Evolutionary conservation across 495 filamentous ascomycete species (phyloP).

Genomic region (Penicillium samsonianum): DNA sequence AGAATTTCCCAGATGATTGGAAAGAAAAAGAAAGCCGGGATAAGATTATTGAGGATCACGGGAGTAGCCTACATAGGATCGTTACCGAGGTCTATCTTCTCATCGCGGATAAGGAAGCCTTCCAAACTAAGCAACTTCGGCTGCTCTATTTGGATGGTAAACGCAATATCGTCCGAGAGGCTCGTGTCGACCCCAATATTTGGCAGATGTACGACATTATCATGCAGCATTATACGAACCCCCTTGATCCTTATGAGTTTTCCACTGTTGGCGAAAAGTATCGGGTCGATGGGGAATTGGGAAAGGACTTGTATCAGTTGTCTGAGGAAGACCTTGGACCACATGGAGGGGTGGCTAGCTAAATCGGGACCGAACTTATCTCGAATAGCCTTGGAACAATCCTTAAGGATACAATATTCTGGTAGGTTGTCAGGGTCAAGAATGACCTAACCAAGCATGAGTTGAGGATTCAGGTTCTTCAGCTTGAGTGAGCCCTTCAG

Average conservation of each 20-base stretch:
- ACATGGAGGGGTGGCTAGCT: slow-evolving; percentile 6
- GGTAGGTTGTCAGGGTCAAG: no score
- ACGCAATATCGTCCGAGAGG: slow-evolving; percentile 7
- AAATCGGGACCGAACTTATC: no score
- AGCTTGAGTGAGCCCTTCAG: no score
- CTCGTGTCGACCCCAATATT: slow-evolving; percentile 5
- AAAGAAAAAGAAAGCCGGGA: slow-evolving; percentile 8
- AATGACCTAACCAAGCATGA: no score
- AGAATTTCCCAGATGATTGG: slow-evolving; percentile 6
- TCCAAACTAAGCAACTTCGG: slow-evolving; percentile 4
- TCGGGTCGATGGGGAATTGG: slow-evolving; percentile 7
- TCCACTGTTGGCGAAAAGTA: slow-evolving; percentile 8
- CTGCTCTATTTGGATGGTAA: slow-evolving; percentile 6
- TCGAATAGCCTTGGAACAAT: no score
- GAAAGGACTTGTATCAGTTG: slow-evolving; percentile 3
- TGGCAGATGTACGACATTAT: slow-evolving; percentile 3
- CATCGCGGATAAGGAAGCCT: slow-evolving; percentile 9
- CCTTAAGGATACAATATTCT: no score
- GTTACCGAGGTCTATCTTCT: slow-evolving; percentile 3
- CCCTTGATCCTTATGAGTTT: background rate
- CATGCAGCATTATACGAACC: slow-evolving; percentile 5
- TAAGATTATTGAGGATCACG: background rate
- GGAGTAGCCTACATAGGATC: slow-evolving; percentile 1
- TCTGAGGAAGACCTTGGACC: no score
- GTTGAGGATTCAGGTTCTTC: no score